Conservation (phyloP, 2,329 filamentous ascomycete species). For the Cladosporium sp. region DNA sequence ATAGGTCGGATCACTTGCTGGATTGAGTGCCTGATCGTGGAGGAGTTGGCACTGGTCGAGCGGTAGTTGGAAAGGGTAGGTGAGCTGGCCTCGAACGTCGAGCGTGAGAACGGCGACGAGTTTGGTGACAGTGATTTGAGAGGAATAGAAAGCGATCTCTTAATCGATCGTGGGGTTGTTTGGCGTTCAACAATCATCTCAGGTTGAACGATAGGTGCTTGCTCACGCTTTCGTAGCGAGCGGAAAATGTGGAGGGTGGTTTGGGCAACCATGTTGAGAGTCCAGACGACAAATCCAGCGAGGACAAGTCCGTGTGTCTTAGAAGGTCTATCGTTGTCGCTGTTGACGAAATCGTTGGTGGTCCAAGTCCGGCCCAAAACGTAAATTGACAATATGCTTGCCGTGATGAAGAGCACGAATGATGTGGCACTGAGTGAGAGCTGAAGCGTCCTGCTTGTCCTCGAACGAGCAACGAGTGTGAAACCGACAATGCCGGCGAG, state of each 20-base stretch:
- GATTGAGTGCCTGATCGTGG: conserved; percentile 32
- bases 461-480: conserved; percentile 23
- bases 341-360: conserved; percentile 3
- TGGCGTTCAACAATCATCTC: conserved; percentile 17
- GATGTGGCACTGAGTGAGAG: conserved; percentile 21
- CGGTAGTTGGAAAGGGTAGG: conserved; percentile 28
- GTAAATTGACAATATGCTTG: conserved; percentile 29
- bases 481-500: conserved; percentile 24
- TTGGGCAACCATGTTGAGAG: conserved; percentile 31
- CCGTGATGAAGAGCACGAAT: conserved; percentile 23
- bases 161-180: conserved; percentile 21
- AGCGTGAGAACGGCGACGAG: conserved; percentile 27
- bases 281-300: conserved; percentile 34
- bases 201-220: neutral
- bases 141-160: conserved; percentile 28
- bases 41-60: conserved; percentile 25
- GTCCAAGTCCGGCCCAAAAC: conserved; percentile 25
- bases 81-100: conserved; percentile 27
- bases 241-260: conserved; percentile 31
- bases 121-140: conserved; percentile 30
- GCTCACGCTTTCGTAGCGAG: conserved; percentile 25
- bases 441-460: conserved; percentile 23
- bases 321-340: neutral
- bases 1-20: conserved; percentile 52
- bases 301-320: conserved; percentile 23